Base-by-base conservation (phyloP, 768 basidiomycete genomes). In the Lentinula boryana region DNA sequence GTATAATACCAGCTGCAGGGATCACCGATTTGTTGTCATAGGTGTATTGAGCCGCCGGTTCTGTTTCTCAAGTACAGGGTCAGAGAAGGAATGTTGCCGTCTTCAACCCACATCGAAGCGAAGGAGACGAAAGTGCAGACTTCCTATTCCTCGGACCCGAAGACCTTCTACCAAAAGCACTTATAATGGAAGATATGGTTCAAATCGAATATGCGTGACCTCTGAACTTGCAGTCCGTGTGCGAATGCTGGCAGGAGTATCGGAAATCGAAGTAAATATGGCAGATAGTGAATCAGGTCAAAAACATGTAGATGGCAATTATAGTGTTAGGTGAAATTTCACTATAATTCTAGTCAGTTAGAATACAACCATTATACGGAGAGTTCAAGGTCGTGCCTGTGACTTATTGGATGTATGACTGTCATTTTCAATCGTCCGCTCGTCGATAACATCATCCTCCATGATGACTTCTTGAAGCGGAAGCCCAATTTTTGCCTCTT, bases 111-210 rank as follows among this genome's bases (percentile, higher is more conserved):
- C 71, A 74, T 21, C 64, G 65, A 38, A 71, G 69, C 13, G 60
- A 63, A 13, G 76, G 74, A 27, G 27, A 27, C 27, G 27, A 27
- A 27, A 27, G 3, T 27, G 27, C 27, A 1, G 78, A 80, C 53
- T 85, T 78, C 65, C 66, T 82, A 18, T 82, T 84, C 66, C 62
- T 78, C 8, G 80, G 82, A 0, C 75, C 82, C 56, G 46, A 52
- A 31, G 35, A 63, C 15, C n/a, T 64, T 35, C 49, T 52, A 27
- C 50, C 59, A 12, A 18, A 53, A 53, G 50, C 59, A 27, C 32
- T 60, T 18, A 27, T 27, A 3, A 27, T 23, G 23, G 23, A 1
- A 23, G 23, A 23, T 27, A 27, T 27, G 27, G 27, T 27, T 27
- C 27, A 27, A 27, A 27, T 27, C 3, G 27, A 27, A 27, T 4